Evolutionary conservation across 2,329 filamentous ascomycete species (phyloP).

Genomic region (Xylariaceae sp.): DNA sequence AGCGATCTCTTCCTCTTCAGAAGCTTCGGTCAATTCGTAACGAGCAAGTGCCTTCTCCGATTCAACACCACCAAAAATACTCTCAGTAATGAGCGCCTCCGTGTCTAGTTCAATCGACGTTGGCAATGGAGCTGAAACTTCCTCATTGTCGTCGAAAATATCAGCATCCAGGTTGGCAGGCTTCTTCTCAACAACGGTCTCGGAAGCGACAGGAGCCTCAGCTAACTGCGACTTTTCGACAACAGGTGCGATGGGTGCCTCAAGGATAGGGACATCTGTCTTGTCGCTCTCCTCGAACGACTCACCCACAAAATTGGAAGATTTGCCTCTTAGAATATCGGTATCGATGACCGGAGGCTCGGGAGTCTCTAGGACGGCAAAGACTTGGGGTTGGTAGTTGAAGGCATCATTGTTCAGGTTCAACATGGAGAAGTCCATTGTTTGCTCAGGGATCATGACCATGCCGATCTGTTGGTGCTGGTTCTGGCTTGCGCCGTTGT

Average conservation of each 20-base stretch:
- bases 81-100: conserved; percentile 38
- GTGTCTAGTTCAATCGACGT: conserved; percentile 41
- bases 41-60: conserved; percentile 63
- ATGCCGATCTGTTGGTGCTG: conserved; percentile 71
- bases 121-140: conserved; percentile 28
- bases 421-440: conserved; percentile 73
- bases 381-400: conserved; percentile 68
- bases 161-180: conserved; percentile 46
- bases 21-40: conserved; percentile 62
- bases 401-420: conserved; percentile 52
- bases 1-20: conserved; percentile 46
- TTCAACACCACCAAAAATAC: conserved; percentile 54
- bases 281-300: conserved; percentile 50
- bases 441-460: conserved; percentile 78
- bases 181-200: conserved; percentile 24
- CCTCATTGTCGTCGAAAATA: conserved; percentile 58
- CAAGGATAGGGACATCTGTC: conserved; percentile 53
- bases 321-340: conserved; percentile 69
- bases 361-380: conserved; percentile 69
- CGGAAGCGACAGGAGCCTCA: conserved; percentile 25
- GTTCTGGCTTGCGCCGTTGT: conserved; percentile 49
- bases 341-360: conserved; percentile 63
- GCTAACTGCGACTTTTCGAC: conserved; percentile 33
- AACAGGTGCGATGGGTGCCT: conserved; percentile 39
- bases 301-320: conserved; percentile 51